A percentile compares a stretch with the other conserved stretches of the same genome.
Conservation (phyloP, 2,329 filamentous ascomycete genomes). For the Fulvia fulva region DNA sequence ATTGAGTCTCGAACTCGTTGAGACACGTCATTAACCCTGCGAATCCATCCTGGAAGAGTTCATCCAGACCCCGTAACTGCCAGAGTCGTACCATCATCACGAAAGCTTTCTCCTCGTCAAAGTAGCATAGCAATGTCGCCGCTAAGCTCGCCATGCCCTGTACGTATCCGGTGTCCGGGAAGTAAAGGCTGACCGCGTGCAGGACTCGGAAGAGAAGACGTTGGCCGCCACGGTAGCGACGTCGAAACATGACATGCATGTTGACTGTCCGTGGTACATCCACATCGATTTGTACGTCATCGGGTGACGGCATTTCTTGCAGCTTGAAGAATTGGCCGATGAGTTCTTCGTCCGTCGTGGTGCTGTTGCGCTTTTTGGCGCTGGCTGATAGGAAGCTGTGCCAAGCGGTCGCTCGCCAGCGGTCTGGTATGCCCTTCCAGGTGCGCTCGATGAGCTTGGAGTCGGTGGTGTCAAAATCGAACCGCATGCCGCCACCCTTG, state of each 20-base stretch:
- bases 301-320: conserved; percentile 70
- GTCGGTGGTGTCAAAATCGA: conserved; percentile 76
- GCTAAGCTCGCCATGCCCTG: conserved; percentile 96
- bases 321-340: conserved; percentile 68
- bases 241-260: conserved; percentile 94
- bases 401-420: conserved; percentile 92
- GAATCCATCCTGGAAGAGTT: conserved; percentile 80
- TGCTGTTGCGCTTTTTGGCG: conserved; percentile 60
- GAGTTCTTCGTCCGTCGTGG: conserved; percentile 65
- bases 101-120: conserved; percentile 90
- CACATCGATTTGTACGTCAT: conserved; percentile 95
- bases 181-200: conserved; percentile 86
- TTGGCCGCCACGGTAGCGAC: conserved; percentile 87
- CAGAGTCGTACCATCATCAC: conserved; percentile 96
- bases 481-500: conserved; percentile 58
- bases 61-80: conserved; percentile 79
- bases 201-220: conserved; percentile 87
- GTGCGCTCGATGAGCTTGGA: conserved; percentile 80
- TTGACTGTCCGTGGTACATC: conserved; percentile 94
- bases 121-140: conserved; percentile 91
- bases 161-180: conserved; percentile 87
- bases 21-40: conserved; percentile 81
- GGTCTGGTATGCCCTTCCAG: conserved; percentile 97
- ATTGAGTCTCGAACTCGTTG: conserved; percentile 76
- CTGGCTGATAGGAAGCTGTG: conserved; percentile 83